These are phyloP conservation scores for Cystofilobasidium macerans DNA, from an alignment of 768 basidiomycete genomes.

Conservation along the genomic window DNA sequence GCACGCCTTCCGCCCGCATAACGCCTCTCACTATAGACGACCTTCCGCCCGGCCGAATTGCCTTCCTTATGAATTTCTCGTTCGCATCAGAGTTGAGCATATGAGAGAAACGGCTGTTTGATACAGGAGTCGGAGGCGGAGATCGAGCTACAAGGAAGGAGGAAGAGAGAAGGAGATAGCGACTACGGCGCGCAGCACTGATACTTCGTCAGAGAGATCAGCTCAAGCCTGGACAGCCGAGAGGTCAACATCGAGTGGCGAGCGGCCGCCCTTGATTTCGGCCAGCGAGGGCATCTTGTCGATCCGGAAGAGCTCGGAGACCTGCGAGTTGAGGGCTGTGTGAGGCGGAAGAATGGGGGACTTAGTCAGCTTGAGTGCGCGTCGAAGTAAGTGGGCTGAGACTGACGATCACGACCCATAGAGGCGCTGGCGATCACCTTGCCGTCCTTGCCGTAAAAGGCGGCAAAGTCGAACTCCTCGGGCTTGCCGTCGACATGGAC, in stretches of 20 bases:
- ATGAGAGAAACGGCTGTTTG: too few relatives aligned
- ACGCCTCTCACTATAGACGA: too few relatives aligned
- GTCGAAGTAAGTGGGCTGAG: neutral
- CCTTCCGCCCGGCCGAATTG: too few relatives aligned
- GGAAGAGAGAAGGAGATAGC: too few relatives aligned
- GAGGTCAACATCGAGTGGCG: neutral
- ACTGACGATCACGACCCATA: slow-evolving; percentile 51
- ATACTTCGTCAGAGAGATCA: neutral
- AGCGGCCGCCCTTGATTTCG: slow-evolving; percentile 62
- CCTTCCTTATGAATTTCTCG: too few relatives aligned
- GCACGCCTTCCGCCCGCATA: too few relatives aligned
- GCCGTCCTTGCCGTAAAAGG: slow-evolving; percentile 37
- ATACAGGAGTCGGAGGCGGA: too few relatives aligned
- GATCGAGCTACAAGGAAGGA: too few relatives aligned
- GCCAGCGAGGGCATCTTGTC: slow-evolving; percentile 67
- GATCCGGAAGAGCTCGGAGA: slow-evolving; percentile 64
- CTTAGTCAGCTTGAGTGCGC: neutral
- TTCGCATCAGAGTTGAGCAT: too few relatives aligned
- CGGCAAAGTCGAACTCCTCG: slow-evolving; percentile 53
- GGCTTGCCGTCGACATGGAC: slow-evolving; percentile 65
- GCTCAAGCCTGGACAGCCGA: neutral
- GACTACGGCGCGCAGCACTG: neutral
- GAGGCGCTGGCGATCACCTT: slow-evolving; percentile 37
- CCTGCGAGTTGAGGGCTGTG: slow-evolving; percentile 60
- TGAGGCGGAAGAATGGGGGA: slow-evolving; percentile 32